These are phyloP conservation scores for Oryza punctata DNA, from an alignment of 176 grass and related monocot species.

Conservation along the genomic window DNA sequence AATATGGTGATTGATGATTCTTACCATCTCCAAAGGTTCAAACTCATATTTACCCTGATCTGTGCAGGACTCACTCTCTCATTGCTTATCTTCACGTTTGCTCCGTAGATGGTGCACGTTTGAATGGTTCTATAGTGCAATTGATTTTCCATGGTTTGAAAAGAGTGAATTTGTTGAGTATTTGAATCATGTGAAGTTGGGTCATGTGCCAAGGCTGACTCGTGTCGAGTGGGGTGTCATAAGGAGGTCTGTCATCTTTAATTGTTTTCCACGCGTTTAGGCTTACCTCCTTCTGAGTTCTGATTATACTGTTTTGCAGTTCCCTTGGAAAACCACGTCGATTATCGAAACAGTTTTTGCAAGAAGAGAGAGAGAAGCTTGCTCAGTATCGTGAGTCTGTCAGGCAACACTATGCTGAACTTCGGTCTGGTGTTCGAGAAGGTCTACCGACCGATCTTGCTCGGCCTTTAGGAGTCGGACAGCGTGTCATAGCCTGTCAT, in stretches of 20 bases:
- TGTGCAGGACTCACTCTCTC: slow-evolving; percentile 72
- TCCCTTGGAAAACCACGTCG: slow-evolving; percentile 98
- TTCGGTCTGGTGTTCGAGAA: slow-evolving; percentile 78
- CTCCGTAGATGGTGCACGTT: slow-evolving; percentile 91
- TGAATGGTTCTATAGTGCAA: slow-evolving; percentile 99
- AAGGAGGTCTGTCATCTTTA: slow-evolving; percentile 61
- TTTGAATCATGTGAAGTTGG: slow-evolving; percentile 92
- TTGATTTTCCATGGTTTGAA: slow-evolving; percentile 97
- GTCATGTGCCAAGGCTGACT: slow-evolving; percentile 86
- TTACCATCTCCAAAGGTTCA: slow-evolving; percentile 11
- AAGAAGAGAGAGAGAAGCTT: slow-evolving; percentile 91
- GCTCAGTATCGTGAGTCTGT: slow-evolving; percentile 87
- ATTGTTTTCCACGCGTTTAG: slow-evolving; percentile 13
- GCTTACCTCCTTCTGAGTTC: slow-evolving; percentile 4
- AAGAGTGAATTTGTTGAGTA: slow-evolving; percentile 98
- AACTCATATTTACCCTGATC: slow-evolving; percentile 30
- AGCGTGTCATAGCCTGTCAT: slow-evolving; percentile 87
- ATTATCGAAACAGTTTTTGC: slow-evolving; percentile 80
- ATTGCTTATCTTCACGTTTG: slow-evolving; percentile 83
- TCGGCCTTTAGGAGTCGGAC: slow-evolving; percentile 81
- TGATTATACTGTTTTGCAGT: slow-evolving; percentile 58
- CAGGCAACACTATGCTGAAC: slow-evolving; percentile 82
- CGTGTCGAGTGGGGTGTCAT: slow-evolving; percentile 97
- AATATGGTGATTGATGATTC: neutral
- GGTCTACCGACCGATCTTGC: slow-evolving; percentile 90